These are phyloP conservation scores for Salvia splendens DNA, from an alignment of 257 asterid genomes.

Conservation along the genomic window DNA sequence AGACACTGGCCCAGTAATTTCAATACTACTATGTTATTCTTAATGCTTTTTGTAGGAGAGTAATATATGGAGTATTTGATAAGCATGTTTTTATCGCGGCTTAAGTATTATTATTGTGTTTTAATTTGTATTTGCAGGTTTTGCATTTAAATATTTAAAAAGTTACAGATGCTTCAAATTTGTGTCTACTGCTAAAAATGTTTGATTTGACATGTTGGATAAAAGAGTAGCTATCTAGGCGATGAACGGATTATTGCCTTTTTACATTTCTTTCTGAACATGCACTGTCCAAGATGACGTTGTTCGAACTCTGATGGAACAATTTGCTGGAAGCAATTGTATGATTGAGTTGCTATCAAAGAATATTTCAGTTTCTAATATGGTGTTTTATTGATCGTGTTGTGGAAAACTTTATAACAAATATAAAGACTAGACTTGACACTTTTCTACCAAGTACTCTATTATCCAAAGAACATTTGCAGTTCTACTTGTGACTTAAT, in stretches of 20 bases:
- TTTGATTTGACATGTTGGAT: constrained; percentile 26
- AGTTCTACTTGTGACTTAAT: constrained; percentile 9
- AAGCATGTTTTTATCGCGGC: background rate
- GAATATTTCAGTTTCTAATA: constrained; percentile 1
- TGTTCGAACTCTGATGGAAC: background rate
- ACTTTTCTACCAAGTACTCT: background rate
- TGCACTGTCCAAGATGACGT: background rate
- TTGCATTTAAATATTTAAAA: background rate
- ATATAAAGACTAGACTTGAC: background rate
- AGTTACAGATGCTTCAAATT: background rate
- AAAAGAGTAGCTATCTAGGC: constrained; percentile 14
- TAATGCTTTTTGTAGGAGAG: background rate
- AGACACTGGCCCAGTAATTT: constrained; percentile 46
- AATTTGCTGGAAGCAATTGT: constrained; percentile 1
- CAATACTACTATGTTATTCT: constrained; percentile 11
- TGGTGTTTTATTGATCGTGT: background rate
- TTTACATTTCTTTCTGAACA: background rate
- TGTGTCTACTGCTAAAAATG: constrained; percentile 10
- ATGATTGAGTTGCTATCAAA: constrained; percentile 14
- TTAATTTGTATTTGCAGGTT: background rate
- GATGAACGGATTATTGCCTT: background rate
- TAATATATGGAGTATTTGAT: background rate
- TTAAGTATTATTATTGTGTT: background rate
- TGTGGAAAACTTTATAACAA: background rate
- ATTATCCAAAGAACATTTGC: background rate